Evolutionary conservation across 1,139 yeast species (phyloP).

Genomic region (Saccharomyces pastorianus): DNA sequence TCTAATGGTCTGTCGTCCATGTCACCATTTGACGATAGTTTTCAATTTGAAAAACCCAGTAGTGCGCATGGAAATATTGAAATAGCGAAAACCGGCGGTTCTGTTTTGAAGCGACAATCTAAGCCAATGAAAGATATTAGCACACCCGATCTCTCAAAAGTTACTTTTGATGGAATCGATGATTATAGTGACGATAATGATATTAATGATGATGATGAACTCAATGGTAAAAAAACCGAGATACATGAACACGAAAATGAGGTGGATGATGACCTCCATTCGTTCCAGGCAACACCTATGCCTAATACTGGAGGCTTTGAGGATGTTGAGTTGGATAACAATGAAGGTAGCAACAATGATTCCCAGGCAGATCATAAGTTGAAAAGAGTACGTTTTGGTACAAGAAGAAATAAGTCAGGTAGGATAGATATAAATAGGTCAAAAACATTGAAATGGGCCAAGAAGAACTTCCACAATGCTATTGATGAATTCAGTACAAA

Average conservation of each 20-base stretch:
- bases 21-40: slow-evolving; percentile 25
- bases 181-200: slow-evolving; percentile 9
- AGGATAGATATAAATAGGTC: slow-evolving; percentile 40
- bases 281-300: slow-evolving; percentile 20
- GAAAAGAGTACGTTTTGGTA: slow-evolving; percentile 86
- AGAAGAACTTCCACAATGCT: slow-evolving; percentile 27
- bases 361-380: slow-evolving; percentile 27
- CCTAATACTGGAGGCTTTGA: slow-evolving; percentile 11
- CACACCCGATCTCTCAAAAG: not conserved
- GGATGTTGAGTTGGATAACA: slow-evolving; percentile 5
- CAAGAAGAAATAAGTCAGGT: slow-evolving; percentile 69
- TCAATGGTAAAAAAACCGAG: slow-evolving; percentile 2
- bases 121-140: slow-evolving; percentile 2
- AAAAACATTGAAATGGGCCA: slow-evolving; percentile 34
- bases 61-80: slow-evolving; percentile 6
- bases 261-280: slow-evolving; percentile 13
- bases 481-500: slow-evolving; percentile 21
- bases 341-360: not conserved
- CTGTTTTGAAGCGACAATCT: slow-evolving; percentile 7
- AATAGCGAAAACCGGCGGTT: slow-evolving; percentile 6
- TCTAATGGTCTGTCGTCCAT: slow-evolving; percentile 12
- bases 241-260: not conserved
- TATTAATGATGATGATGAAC: slow-evolving; percentile 10
- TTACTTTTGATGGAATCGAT: slow-evolving; percentile 7
- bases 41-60: slow-evolving; percentile 17